Percentiles rank a stretch among this genome's conserved stretches.
phyloP scores from a whole-genome alignment of 169 alveolate species.

The Eimeria tenella region DNA sequence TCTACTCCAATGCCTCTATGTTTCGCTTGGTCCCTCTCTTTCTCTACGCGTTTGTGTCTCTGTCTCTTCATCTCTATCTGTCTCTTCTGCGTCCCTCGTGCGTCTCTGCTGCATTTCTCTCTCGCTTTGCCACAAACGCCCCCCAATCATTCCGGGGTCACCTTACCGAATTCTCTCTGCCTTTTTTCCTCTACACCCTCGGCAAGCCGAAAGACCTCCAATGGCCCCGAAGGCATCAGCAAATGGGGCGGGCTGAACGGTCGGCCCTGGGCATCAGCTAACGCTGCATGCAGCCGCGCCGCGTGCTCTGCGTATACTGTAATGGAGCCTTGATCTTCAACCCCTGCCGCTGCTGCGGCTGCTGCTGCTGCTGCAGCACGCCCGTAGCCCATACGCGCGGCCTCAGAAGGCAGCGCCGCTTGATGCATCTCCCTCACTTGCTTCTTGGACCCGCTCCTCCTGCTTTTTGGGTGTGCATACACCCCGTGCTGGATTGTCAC shows the following conservation, averaged over 20 bases:
- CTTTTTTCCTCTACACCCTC: not conserved
- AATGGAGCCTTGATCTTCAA: not conserved
- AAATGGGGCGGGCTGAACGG: slow-evolving; percentile 1
- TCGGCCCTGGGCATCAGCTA: not conserved
- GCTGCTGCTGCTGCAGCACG: slow-evolving; percentile 15
- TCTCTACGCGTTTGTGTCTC: not conserved
- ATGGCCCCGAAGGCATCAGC: slow-evolving; percentile 38
- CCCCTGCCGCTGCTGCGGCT: slow-evolving; percentile 5
- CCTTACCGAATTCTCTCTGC: not conserved
- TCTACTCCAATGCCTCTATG: not conserved
- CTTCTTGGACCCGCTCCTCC: not conserved
- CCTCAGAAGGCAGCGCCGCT: slow-evolving; percentile 12
- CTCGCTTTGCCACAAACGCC: not conserved
- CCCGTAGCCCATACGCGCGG: slow-evolving; percentile 5
- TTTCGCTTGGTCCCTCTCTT: not conserved
- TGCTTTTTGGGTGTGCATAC: not conserved
- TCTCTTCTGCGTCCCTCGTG: not conserved
- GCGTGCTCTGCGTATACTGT: not conserved
- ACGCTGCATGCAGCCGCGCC: not conserved
- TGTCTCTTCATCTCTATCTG: not conserved
- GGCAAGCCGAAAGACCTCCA: not conserved
- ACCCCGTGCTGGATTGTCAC: not conserved
- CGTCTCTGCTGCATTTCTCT: not conserved
- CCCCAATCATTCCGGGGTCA: not conserved
- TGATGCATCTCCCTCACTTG: not conserved